Evolutionary conservation across 2,329 filamentous ascomycete genomes (phyloP), one percentile per base, ranked within the genome.

Genomic region (Pseudopyricularia cyperi): DNA sequence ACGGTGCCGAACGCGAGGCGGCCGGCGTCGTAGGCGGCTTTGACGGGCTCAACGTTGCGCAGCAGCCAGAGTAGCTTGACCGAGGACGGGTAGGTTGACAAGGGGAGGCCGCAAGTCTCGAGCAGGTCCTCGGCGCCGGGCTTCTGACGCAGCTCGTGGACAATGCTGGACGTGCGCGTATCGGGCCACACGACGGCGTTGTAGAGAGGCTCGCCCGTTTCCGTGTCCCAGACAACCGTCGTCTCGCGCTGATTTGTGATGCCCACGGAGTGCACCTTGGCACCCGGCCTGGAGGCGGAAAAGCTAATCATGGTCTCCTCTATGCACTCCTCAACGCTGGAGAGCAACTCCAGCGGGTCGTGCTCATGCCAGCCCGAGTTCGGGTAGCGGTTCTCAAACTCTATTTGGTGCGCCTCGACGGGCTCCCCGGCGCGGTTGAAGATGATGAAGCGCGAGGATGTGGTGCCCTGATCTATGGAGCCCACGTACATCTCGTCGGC

Each of bases 181-280:
- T 95, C 89, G 30, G 89, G 85, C 89, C 89, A 95, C 46, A 89
- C 89, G 55, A 95, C 85, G 53, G 89, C 89, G 62, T 91, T 89
- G 70, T 87, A 77, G 15, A 95, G 71, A 4, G 88, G 81, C 65
- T 93, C 77, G 57, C 89, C 89, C 1, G 87, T 93, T 58, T 77
- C 75, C 60, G 75, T 79, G 65, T 95, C 87, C 89, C 89, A 95
- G 26, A 89, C 82, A 1, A 95, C 74, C 2, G 85, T 87, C 1
- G 89, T 95, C 67, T 95, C 89, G 63, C 89, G 82, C 71, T 95
- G 89, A 68, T 90, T 94, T 54, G 89, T 94, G 64, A 95, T 86
- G 53, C 89, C 89, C 57, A 95, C 75, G 11, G 85, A 79, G 64
- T 79, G 84, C 62, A 95, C 87, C 51, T 76, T 74, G 54, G 76